Evolutionary conservation across 1,139 yeast species (phyloP).

Genomic region (Sugiyamaella pinicola): DNA sequence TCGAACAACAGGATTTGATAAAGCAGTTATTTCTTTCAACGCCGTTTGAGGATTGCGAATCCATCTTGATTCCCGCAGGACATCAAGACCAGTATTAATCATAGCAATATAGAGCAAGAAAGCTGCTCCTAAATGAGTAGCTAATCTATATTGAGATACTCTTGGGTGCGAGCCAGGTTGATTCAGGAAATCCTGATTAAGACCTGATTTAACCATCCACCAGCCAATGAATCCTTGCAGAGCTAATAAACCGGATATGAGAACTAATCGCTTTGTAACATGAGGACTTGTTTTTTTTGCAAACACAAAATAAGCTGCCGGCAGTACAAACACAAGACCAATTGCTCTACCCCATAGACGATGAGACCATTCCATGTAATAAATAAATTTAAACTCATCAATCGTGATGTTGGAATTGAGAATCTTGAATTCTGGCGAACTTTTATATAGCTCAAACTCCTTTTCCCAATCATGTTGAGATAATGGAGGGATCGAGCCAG

Average conservation of each 20-base stretch:
- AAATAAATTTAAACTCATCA: slow-evolving; percentile 93
- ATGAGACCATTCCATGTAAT: slow-evolving; percentile 98
- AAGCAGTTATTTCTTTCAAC: slow-evolving; percentile 51
- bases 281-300: slow-evolving; percentile 67
- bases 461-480: slow-evolving; percentile 77
- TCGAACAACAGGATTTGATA: slow-evolving; percentile 59
- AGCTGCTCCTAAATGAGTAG: slow-evolving; percentile 94
- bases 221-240: slow-evolving; percentile 96
- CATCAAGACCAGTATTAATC: slow-evolving; percentile 85
- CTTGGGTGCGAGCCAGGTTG: slow-evolving; percentile 87
- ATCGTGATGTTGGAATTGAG: slow-evolving; percentile 87
- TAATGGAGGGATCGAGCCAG: slow-evolving; percentile 91
- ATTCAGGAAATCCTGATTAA: slow-evolving; percentile 75
- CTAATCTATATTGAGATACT: slow-evolving; percentile 91
- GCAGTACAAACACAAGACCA: slow-evolving; percentile 78
- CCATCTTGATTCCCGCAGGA: slow-evolving; percentile 75
- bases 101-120: slow-evolving; percentile 85
- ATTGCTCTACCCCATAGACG: slow-evolving; percentile 89
- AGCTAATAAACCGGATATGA: slow-evolving; percentile 77
- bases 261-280: slow-evolving; percentile 67
- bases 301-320: slow-evolving; percentile 79
- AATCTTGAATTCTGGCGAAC: slow-evolving; percentile 88
- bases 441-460: slow-evolving; percentile 78
- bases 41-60: slow-evolving; percentile 59
- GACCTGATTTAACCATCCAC: slow-evolving; percentile 99